A percentile compares a stretch with the other conserved stretches of the same genome.
Evolutionary conservation across 108 stramenopile genomes (phyloP).

Genomic region (Stephanodiscus minutulus): DNA sequence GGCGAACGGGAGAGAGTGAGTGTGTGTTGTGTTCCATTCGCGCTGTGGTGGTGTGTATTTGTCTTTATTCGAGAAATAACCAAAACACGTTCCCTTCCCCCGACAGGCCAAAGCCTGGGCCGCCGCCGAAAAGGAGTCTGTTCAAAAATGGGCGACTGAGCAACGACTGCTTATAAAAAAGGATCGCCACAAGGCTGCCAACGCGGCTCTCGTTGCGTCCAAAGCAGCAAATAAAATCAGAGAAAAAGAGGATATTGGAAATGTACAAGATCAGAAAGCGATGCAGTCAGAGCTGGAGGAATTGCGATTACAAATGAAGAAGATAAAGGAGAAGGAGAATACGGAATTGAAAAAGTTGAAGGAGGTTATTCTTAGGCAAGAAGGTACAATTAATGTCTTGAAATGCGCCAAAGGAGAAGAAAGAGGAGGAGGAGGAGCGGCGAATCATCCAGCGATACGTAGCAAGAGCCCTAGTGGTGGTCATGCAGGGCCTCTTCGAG

Average conservation of each 20-base stretch:
- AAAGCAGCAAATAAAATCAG: constrained; percentile 29
- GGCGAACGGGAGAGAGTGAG: constrained; percentile 49
- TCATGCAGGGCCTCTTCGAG: too few relatives aligned
- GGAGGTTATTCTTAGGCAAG: constrained; percentile 39
- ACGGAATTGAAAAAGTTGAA: constrained; percentile 34
- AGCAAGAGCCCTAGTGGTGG: background rate
- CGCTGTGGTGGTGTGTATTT: background rate
- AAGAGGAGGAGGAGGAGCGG: constrained; percentile 6
- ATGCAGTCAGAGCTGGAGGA: constrained; percentile 65
- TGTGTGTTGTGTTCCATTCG: background rate
- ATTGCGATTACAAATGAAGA: constrained; percentile 65
- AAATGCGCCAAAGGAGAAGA: constrained; percentile 1
- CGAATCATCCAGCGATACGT: constrained; percentile 14
- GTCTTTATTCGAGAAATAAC: background rate
- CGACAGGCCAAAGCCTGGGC: constrained; percentile 53
- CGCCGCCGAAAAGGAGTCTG: constrained; percentile 45
- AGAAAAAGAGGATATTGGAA: constrained; percentile 1
- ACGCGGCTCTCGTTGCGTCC: constrained; percentile 49
- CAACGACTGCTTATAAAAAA: constrained; percentile 46
- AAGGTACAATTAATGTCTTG: constrained; percentile 29
- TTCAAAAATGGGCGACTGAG: constrained; percentile 48
- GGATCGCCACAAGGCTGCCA: constrained; percentile 52
- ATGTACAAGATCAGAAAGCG: constrained; percentile 9
- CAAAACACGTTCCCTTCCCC: background rate
- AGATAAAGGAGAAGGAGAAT: constrained; percentile 63